These are phyloP conservation scores for Xylariaceae sp. DNA, from an alignment of 2,329 filamentous ascomycete genomes.

Conservation along the genomic window DNA sequence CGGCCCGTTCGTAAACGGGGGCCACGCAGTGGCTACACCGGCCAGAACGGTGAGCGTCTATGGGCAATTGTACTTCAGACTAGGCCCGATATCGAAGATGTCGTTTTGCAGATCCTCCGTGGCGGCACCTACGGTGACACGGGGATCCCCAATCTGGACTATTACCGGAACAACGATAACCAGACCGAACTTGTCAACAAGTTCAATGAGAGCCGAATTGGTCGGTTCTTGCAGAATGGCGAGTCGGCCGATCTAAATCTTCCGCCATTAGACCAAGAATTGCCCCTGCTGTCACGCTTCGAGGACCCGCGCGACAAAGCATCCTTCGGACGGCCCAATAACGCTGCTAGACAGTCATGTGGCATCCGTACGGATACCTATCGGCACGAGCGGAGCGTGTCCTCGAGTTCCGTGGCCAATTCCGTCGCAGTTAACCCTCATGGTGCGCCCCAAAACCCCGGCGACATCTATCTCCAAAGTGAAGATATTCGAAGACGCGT, in stretches of 20 bases:
- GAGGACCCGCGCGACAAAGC: slow-evolving; percentile 13
- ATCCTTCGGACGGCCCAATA: slow-evolving; percentile 17
- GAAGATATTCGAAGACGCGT: slow-evolving; percentile 31
- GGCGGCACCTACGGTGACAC: slow-evolving; percentile 30
- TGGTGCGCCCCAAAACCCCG: slow-evolving; percentile 33
- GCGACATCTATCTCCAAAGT: slow-evolving; percentile 34
- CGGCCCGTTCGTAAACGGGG: slow-evolving; percentile 35
- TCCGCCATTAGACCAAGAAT: slow-evolving; percentile 25
- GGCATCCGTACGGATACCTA: slow-evolving; percentile 12
- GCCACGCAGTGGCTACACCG: slow-evolving; percentile 35
- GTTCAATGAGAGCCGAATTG: slow-evolving; percentile 34
- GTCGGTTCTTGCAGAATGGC: slow-evolving; percentile 32
- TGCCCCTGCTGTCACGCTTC: slow-evolving; percentile 21
- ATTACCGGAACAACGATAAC: slow-evolving; percentile 34
- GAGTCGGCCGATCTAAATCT: slow-evolving; percentile 30
- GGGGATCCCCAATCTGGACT: slow-evolving; percentile 32
- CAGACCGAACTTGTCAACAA: slow-evolving; percentile 33
- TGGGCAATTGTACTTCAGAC: slow-evolving; percentile 35
- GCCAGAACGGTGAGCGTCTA: slow-evolving; percentile 35
- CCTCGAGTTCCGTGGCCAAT: slow-evolving; percentile 21
- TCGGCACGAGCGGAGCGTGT: slow-evolving; percentile 22
- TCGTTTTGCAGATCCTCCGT: slow-evolving; percentile 32
- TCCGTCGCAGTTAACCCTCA: slow-evolving; percentile 29
- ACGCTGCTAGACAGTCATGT: slow-evolving; percentile 15
- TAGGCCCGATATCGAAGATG: slow-evolving; percentile 32